These are phyloP conservation scores for Desmodesmus armatus DNA, from an alignment of 139 green algal species.

Conservation along the genomic window DNA sequence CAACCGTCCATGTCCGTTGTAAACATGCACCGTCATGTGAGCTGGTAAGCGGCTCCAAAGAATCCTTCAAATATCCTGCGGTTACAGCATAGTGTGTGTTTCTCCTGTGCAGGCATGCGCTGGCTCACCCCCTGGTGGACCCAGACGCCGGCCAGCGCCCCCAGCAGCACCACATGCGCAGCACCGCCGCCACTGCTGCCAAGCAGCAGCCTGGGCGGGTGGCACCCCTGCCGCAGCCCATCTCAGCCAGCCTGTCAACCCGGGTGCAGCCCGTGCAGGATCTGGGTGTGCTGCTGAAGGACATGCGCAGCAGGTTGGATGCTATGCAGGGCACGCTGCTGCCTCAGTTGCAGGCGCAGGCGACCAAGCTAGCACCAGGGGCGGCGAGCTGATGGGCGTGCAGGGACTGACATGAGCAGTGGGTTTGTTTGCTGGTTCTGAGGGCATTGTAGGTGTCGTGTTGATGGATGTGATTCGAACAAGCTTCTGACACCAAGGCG, in stretches of 20 bases:
- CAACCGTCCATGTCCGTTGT: no score
- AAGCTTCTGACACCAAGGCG: no score
- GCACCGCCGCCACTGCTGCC: not conserved
- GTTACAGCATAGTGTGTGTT: not conserved
- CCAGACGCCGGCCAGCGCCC: constrained; percentile 13
- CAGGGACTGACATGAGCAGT: no score
- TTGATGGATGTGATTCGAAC: no score
- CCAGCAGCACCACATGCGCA: constrained; percentile 19
- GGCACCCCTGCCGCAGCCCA: constrained; percentile 20
- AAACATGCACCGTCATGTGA: no score
- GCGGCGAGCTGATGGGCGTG: no score
- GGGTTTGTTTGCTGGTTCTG: no score
- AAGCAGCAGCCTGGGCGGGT: constrained; percentile 34
- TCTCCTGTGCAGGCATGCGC: constrained; percentile 32
- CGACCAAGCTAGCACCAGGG: constrained; percentile 2
- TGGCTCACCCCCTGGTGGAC: constrained; percentile 42
- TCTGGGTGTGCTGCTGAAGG: no score
- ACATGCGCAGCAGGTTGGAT: not conserved
- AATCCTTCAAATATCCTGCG: no score
- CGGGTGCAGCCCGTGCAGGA: not conserved
- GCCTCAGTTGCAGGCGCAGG: constrained; percentile 33
- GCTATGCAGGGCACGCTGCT: constrained; percentile 24
- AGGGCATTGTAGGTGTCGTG: no score
- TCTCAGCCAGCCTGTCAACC: not conserved
- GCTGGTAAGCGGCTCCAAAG: no score